Evolutionary conservation across 192 early-diverging fungal species (phyloP).

Genomic region (Backusella morwellensis): DNA sequence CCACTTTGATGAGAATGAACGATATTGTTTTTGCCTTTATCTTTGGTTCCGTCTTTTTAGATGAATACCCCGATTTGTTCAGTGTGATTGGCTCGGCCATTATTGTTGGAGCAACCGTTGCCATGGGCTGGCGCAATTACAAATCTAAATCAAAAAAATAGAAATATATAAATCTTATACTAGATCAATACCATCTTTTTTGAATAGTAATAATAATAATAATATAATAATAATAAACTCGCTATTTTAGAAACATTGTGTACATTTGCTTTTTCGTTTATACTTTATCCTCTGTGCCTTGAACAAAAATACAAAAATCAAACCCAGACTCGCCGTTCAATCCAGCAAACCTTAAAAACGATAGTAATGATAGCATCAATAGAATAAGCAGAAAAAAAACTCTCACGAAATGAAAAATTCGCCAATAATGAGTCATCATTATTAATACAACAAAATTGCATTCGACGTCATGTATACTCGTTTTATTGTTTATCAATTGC

Average conservation of each 20-base stretch:
- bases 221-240: neutral
- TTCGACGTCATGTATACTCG: no score
- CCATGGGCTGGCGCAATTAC: constrained; percentile 57
- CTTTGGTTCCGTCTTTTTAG: constrained; percentile 67
- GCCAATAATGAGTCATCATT: neutral
- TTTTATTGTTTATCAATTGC: no score
- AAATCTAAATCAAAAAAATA: neutral
- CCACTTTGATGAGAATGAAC: constrained; percentile 72
- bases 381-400: neutral
- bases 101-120: constrained; percentile 60
- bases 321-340: no score
- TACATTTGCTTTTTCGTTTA: neutral
- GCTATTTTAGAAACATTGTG: neutral
- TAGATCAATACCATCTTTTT: neutral
- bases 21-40: constrained; percentile 81
- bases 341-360: no score
- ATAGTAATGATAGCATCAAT: no score
- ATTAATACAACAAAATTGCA: neutral
- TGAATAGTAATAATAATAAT: neutral
- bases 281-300: no score
- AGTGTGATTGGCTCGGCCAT: constrained; percentile 56
- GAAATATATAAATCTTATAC: neutral
- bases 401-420: neutral
- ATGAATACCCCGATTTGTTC: constrained; percentile 57
- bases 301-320: no score